A percentile compares a stretch with the other conserved stretches of the same genome.
Conservation (phyloP, 495 filamentous ascomycete species). For the Xylaria intraflava region DNA sequence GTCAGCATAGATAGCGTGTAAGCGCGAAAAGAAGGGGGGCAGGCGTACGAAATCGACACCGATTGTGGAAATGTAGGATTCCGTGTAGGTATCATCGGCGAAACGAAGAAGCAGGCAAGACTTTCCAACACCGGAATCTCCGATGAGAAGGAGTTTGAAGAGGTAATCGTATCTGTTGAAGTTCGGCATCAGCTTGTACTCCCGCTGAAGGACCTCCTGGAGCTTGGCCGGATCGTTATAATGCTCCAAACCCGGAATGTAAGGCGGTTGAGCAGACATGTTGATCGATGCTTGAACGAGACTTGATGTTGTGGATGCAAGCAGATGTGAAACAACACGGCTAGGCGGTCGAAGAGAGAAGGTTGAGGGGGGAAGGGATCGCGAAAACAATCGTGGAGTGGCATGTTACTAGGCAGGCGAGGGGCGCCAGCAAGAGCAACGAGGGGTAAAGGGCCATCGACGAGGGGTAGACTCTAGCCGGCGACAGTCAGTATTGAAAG, state of each 20-base stretch:
- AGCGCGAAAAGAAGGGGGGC: background rate
- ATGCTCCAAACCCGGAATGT: slow-evolving; percentile 12
- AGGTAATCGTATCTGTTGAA: slow-evolving; percentile 93
- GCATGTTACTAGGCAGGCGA: background rate
- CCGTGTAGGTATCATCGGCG: slow-evolving; percentile 99
- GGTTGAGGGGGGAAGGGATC: background rate
- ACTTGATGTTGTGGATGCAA: background rate
- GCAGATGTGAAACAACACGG: background rate
- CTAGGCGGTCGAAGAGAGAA: background rate
- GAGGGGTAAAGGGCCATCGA: slow-evolving; percentile 6
- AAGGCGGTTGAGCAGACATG: slow-evolving; percentile 13
- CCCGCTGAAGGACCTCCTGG: slow-evolving; percentile 12
- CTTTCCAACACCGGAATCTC: slow-evolving; percentile 99
- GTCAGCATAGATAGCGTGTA: slow-evolving; percentile 16
- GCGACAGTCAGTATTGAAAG: slow-evolving; percentile 9
- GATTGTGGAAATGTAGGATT: slow-evolving; percentile 99
- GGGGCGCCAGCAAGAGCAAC: slow-evolving; percentile 4
- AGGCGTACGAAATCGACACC: slow-evolving; percentile 92
- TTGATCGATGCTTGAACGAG: slow-evolving; percentile 10
- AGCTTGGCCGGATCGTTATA: slow-evolving; percentile 16
- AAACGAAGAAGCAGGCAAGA: slow-evolving; percentile 96
- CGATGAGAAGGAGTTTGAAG: slow-evolving; percentile 99
- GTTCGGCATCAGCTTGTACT: slow-evolving; percentile 5
- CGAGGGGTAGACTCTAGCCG: slow-evolving; percentile 19
- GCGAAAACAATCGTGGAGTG: background rate